A percentile compares a stretch with the other conserved stretches of the same genome.
Conservation (phyloP, 2,329 filamentous ascomycete species). For the Diaporthe capsici region DNA sequence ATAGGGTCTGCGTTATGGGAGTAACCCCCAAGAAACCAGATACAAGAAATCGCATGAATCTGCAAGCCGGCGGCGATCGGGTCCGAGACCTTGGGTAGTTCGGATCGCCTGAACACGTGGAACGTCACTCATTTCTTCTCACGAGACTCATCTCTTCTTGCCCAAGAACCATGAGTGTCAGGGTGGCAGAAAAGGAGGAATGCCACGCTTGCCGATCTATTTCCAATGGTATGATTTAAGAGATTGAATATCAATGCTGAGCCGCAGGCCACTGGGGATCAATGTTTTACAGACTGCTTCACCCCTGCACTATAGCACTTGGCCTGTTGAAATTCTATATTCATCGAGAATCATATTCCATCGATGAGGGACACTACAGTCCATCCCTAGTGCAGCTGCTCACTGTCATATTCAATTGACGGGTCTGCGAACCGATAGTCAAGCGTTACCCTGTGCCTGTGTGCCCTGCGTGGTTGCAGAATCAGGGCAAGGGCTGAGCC, state of each 20-base stretch:
- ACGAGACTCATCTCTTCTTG: neutral
- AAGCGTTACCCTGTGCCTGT: neutral
- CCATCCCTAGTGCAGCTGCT: neutral
- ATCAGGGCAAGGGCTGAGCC: constrained; percentile 25
- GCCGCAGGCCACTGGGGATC: neutral
- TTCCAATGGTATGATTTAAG: neutral
- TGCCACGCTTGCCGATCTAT: neutral
- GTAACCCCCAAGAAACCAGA: neutral
- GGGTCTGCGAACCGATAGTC: neutral
- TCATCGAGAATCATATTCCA: neutral
- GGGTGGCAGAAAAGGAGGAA: neutral
- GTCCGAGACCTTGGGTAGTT: neutral
- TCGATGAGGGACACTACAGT: neutral
- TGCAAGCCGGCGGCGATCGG: constrained; percentile 17
- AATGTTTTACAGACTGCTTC: neutral
- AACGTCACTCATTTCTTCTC: neutral
- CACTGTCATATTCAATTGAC: neutral
- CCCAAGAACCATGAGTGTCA: neutral
- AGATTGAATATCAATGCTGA: neutral
- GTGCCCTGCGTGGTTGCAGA: neutral
- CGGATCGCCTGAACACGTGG: constrained; percentile 7
- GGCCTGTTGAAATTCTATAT: neutral
- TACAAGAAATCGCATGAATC: constrained; percentile 21
- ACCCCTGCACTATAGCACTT: neutral
- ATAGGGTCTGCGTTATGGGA: neutral